phyloP scores from a whole-genome alignment of 768 basidiomycete genomes.

The Dioszegia crocea region DNA sequence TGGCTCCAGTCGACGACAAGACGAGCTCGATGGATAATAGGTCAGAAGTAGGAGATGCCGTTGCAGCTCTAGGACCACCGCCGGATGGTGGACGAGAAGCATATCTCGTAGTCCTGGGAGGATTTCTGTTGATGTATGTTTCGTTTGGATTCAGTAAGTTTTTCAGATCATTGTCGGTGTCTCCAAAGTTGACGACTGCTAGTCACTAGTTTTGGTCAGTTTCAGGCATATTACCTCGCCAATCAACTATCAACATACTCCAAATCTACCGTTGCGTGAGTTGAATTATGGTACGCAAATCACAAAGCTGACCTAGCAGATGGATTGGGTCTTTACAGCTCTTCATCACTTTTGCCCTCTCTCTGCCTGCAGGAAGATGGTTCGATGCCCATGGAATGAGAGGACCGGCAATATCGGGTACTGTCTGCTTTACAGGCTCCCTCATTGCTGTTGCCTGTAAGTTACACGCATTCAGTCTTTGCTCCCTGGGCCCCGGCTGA shows the following conservation, averaged over 20 bases:
- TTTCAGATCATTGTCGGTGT: background rate
- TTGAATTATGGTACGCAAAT: background rate
- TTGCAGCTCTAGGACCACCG: constrained; percentile 29
- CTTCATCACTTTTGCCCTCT: constrained; percentile 33
- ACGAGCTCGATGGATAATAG: background rate
- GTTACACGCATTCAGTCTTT: constrained; percentile 6
- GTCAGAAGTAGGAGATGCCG: background rate
- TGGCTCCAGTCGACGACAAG: background rate
- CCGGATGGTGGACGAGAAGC: constrained; percentile 46
- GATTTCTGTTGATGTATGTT: constrained; percentile 41
- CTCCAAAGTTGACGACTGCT: background rate
- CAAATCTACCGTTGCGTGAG: constrained; percentile 34
- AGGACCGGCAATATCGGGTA: constrained; percentile 24
- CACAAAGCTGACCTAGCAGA: constrained; percentile 9
- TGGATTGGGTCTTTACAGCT: constrained; percentile 38
- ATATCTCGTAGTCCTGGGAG: constrained; percentile 39
- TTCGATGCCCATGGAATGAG: constrained; percentile 44
- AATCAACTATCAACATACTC: constrained; percentile 30
- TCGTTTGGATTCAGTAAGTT: constrained; percentile 44
- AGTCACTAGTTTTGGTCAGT: constrained; percentile 44
- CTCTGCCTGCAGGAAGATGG: constrained; percentile 32
- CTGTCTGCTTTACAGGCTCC: constrained; percentile 22
- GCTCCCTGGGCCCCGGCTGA: background rate
- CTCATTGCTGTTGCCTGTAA: constrained; percentile 41
- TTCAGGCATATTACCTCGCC: constrained; percentile 35